phyloP scores from a whole-genome alignment of 2,329 filamentous ascomycete species.

The Trichoderma aggressivum region DNA sequence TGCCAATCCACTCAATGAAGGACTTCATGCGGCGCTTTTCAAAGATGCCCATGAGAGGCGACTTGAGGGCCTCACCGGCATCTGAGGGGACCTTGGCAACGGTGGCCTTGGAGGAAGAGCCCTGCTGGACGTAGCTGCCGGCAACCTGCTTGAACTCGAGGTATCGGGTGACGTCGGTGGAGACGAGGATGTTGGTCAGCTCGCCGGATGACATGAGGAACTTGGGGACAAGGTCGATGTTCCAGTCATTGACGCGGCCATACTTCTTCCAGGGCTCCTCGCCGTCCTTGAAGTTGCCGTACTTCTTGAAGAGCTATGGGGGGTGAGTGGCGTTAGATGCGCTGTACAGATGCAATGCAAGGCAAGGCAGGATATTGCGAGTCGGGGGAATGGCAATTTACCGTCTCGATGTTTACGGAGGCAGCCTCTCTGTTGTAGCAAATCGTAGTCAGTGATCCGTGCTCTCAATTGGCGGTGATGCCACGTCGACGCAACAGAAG shows the following conservation, averaged over 20 bases:
- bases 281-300: slow-evolving; percentile 74
- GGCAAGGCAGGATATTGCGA: not conserved
- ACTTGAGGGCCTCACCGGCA: slow-evolving; percentile 83
- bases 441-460: slow-evolving; percentile 27
- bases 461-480: not conserved
- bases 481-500: not conserved
- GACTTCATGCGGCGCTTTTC: slow-evolving; percentile 97
- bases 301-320: slow-evolving; percentile 90
- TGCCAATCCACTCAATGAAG: slow-evolving; percentile 93
- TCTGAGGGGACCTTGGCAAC: slow-evolving; percentile 97
- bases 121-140: slow-evolving; percentile 94
- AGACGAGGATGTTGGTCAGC: slow-evolving; percentile 96
- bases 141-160: slow-evolving; percentile 93
- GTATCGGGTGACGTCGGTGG: slow-evolving; percentile 85
- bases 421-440: slow-evolving; percentile 69
- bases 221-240: slow-evolving; percentile 98
- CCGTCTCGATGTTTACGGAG: slow-evolving; percentile 93
- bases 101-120: slow-evolving; percentile 74
- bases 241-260: slow-evolving; percentile 96
- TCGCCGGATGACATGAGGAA: slow-evolving; percentile 98
- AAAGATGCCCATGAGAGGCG: slow-evolving; percentile 93
- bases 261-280: slow-evolving; percentile 98
- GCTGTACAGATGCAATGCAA: not conserved
- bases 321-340: slow-evolving; percentile 22
- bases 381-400: slow-evolving; percentile 41